Percentiles rank a stretch among this genome's conserved stretches.
phyloP scores from a whole-genome alignment of 495 filamentous ascomycete genomes.

The Mytilinidion resinicola region DNA sequence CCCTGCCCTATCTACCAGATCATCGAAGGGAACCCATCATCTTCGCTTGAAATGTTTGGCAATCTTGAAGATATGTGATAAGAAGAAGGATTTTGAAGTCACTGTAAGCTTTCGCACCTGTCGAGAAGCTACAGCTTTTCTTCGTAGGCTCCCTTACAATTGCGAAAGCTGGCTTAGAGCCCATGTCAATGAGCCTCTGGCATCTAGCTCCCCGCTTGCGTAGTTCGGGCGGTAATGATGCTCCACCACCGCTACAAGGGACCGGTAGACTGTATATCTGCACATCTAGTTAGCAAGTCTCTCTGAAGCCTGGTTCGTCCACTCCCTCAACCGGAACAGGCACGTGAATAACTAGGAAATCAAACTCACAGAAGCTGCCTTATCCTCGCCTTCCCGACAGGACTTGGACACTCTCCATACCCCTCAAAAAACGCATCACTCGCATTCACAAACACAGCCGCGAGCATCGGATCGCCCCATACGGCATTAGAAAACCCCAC shows the following conservation, averaged over 20 bases:
- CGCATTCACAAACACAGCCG: conserved; percentile 43
- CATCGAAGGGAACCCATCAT: no score
- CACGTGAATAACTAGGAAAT: conserved; percentile 45
- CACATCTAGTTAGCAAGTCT: conserved; percentile 45
- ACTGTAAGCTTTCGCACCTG: not conserved
- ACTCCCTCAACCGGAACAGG: not conserved
- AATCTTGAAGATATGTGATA: no score
- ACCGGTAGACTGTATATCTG: conserved; percentile 36
- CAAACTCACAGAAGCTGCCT: conserved; percentile 48
- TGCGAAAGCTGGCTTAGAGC: conserved; percentile 33
- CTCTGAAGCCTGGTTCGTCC: not conserved
- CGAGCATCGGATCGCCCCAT: conserved; percentile 56
- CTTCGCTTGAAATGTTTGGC: no score
- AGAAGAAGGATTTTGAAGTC: no score
- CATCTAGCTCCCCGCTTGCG: conserved; percentile 31
- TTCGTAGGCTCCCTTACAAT: not conserved
- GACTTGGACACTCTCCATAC: conserved; percentile 33
- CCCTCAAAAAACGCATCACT: conserved; percentile 44
- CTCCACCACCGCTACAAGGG: conserved; percentile 30
- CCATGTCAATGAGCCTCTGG: conserved; percentile 30
- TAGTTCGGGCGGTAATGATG: conserved; percentile 32
- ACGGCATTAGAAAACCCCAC: conserved; percentile 48
- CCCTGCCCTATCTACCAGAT: no score
- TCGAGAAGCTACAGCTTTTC: no score
- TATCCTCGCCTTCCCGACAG: conserved; percentile 22